Evolutionary conservation across 2,329 filamentous ascomycete genomes (phyloP), one percentile per base, ranked within the genome.

Genomic region (Fusarium brevicatenulatum): DNA sequence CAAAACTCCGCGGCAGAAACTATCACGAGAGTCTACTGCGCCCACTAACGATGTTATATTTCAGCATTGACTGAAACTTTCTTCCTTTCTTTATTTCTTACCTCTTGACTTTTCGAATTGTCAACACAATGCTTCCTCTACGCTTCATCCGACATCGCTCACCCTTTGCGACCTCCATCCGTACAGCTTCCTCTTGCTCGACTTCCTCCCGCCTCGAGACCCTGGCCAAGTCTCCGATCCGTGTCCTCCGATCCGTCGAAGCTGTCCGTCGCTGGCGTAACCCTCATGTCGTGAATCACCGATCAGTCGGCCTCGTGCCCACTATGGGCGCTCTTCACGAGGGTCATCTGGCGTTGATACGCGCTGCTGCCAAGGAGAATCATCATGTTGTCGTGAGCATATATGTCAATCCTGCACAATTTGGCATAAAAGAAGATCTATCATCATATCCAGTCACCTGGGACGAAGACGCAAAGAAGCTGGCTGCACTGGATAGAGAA

Each of bases 271-370:
- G 87, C 76, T 92, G 92, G 86, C 91, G 94, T 40, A 87, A 85
- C 28, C 87, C 90, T 44, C 90, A 95, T 68, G 83, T 90, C 40
- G 83, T 90, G 67, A 87, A 91, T 78, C 89, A 92, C 76, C 90
- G 92, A 64, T 91, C 91, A 49, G 91, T 99, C 65, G 94, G 93
- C 66, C 90, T 99, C 34, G 95, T 99, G 40, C 96, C 96, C 4
- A 99, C 96, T 37, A 98, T 99, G 96, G 96, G 96, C 71, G 96
- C 96, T 55, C 88, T 99, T n/a, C 96, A 99, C 82, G 89, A 91
- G 62, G 96, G 96, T 44, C 96, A 99, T 83, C 83, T 97, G 57
- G 93, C 93, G 7, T 88, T 99, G 28, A 92, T 97, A 78, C 92
- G 94, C 66, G 89, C 91, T 76, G 96, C 96, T 7, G 95, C 95